A percentile compares a stretch with the other conserved stretches of the same genome.
phyloP scores from a whole-genome alignment of 768 basidiomycete species.

The Naganishia onofrii region DNA sequence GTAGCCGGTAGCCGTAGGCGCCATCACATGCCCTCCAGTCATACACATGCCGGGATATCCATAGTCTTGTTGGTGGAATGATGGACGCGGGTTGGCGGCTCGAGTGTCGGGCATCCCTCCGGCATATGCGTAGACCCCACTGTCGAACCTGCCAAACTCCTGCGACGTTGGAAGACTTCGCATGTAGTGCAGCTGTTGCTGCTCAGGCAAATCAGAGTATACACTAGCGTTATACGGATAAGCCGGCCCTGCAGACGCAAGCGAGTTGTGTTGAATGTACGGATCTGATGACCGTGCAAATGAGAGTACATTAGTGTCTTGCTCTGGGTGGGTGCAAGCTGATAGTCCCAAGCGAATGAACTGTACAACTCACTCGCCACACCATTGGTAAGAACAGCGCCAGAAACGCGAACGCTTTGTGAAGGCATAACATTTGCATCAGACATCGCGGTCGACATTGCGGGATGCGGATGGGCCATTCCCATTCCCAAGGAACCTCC shows the following conservation, averaged over 20 bases:
- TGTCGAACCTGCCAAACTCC: conserved; percentile 5
- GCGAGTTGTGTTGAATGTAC: conserved; percentile 17
- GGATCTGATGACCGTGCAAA: not conserved
- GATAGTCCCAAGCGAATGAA: no score
- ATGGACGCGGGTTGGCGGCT: not conserved
- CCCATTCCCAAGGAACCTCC: conserved; percentile 12
- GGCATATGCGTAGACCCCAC: conserved; percentile 13
- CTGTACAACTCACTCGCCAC: conserved; percentile 1
- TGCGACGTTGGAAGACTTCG: not conserved
- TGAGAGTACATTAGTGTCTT: not conserved
- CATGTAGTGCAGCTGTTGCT: not conserved
- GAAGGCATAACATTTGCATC: no score
- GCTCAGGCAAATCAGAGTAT: not conserved
- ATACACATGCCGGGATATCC: not conserved
- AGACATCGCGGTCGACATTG: conserved; percentile 11
- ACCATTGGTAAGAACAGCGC: conserved; percentile 14
- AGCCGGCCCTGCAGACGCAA: conserved; percentile 12
- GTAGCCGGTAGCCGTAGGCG: conserved; percentile 1
- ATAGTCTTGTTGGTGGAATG: not conserved
- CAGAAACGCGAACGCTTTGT: not conserved
- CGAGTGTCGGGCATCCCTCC: conserved; percentile 7
- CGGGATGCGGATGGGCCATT: conserved; percentile 11
- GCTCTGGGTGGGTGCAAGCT: not conserved
- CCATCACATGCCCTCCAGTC: conserved; percentile 11
- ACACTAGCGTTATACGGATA: conserved; percentile 17